Percentiles rank a stretch among this genome's conserved stretches.
These are phyloP conservation scores for Corchorus capsularis DNA, from an alignment of 345 rosid species.

Conservation along the genomic window DNA sequence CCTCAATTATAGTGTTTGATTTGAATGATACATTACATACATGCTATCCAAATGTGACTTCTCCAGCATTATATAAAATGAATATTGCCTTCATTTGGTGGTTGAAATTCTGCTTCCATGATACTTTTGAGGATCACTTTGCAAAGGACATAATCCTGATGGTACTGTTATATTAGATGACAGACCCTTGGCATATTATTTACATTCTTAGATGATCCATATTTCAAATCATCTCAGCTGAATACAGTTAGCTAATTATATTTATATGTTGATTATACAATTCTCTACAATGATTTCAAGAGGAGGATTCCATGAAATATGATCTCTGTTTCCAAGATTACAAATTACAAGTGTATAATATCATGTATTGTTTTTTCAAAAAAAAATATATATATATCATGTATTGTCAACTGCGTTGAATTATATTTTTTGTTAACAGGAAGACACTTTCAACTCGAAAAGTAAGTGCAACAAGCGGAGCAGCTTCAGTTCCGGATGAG, in stretches of 20 bases:
- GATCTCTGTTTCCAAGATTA: background rate
- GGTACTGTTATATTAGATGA: no score
- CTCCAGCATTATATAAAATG: background rate
- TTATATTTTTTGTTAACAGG: slow-evolving; percentile 43
- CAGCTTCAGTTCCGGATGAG: slow-evolving; percentile 93
- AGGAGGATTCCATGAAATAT: background rate
- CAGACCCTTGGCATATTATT: background rate
- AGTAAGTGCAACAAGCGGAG: slow-evolving; percentile 86
- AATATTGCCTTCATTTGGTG: background rate
- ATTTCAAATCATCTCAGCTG: background rate
- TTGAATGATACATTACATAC: background rate
- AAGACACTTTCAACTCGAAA: slow-evolving; percentile 76
- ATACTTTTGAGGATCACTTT: background rate
- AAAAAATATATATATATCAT: no score
- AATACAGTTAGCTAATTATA: background rate
- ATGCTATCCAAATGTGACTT: background rate
- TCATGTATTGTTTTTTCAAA: background rate
- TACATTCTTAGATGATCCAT: background rate
- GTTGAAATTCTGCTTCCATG: background rate
- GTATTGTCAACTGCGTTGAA: background rate
- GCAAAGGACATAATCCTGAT: background rate
- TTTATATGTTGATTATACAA: no score
- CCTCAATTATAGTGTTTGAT: background rate
- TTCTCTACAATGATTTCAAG: background rate
- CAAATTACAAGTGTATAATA: background rate